These are phyloP conservation scores for Graphilbum fragrans DNA, from an alignment of 2,329 filamentous ascomycete genomes.

Conservation along the genomic window DNA sequence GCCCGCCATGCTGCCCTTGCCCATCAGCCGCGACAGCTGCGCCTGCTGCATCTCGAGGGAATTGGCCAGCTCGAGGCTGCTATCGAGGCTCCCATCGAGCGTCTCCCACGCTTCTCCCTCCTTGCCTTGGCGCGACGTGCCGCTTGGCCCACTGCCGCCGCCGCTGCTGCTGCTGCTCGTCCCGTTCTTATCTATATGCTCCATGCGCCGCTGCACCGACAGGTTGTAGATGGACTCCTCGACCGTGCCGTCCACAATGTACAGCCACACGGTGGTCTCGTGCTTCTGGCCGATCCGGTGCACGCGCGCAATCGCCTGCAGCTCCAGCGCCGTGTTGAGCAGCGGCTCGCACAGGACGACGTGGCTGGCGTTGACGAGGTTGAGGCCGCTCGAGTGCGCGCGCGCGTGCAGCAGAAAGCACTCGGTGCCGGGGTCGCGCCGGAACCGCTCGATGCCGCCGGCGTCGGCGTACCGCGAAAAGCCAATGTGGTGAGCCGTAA, in stretches of 20 bases:
- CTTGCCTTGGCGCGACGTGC: constrained; percentile 14
- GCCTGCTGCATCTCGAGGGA: constrained; percentile 71
- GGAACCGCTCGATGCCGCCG: constrained; percentile 64
- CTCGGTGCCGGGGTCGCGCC: constrained; percentile 58
- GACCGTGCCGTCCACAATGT: constrained; percentile 80
- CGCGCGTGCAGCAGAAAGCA: constrained; percentile 85
- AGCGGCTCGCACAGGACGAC: constrained; percentile 92
- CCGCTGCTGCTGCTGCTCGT: constrained; percentile 15
- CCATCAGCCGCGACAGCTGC: constrained; percentile 57
- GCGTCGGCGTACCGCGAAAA: constrained; percentile 57
- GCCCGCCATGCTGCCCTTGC: constrained; percentile 56
- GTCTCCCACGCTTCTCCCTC: too few species aligned
- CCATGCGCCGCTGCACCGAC: constrained; percentile 64
- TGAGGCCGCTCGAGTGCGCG: constrained; percentile 78
- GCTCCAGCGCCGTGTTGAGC: constrained; percentile 83
- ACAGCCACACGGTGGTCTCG: constrained; percentile 89
- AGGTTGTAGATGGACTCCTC: constrained; percentile 88
- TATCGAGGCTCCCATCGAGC: constrained; percentile 41
- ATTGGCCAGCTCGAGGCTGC: constrained; percentile 68
- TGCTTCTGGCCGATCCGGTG: constrained; percentile 86
- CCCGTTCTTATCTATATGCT: constrained; percentile 51
- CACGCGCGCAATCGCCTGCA: constrained; percentile 90
- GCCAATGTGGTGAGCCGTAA: constrained; percentile 60
- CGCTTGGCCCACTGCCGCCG: constrained; percentile 14
- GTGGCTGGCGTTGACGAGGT: constrained; percentile 84